These are phyloP conservation scores for Mucor mucedo DNA, from an alignment of 371 early-diverging fungal genomes.

Conservation along the genomic window DNA sequence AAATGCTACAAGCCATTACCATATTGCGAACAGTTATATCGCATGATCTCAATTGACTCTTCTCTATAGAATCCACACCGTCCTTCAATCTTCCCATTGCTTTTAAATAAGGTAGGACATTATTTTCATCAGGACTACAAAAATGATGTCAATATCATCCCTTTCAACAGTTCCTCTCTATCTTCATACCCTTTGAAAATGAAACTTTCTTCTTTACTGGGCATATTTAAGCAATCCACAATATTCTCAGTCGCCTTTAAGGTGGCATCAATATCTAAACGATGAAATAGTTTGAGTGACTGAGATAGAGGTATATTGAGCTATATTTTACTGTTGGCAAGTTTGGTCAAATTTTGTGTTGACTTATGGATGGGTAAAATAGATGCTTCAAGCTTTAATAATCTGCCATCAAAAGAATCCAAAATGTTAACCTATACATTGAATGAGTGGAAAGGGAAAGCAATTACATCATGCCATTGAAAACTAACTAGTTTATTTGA, in stretches of 20 bases:
- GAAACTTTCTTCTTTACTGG: conserved; percentile 73
- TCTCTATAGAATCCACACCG: conserved; percentile 60
- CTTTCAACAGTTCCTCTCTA: not conserved
- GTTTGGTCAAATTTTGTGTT: conserved; percentile 80
- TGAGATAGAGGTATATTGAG: not conserved
- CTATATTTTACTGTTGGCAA: conserved; percentile 70
- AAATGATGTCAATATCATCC: not conserved
- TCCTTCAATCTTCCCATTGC: conserved; percentile 62
- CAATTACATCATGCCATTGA: not conserved
- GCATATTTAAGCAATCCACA: conserved; percentile 78
- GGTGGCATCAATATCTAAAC: conserved; percentile 73
- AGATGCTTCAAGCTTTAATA: conserved; percentile 79
- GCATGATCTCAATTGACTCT: conserved; percentile 55
- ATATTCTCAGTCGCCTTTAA: conserved; percentile 75
- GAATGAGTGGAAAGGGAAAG: not conserved
- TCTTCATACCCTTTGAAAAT: conserved; percentile 60
- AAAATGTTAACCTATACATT: conserved; percentile 64
- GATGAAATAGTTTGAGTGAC: not conserved
- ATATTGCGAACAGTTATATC: conserved; percentile 60
- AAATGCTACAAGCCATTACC: conserved; percentile 27
- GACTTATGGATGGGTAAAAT: conserved; percentile 86
- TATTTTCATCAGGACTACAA: conserved; percentile 57
- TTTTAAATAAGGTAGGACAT: conserved; percentile 57
- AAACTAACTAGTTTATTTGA: conserved; percentile 41
- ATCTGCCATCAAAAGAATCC: conserved; percentile 81